Base-by-base conservation (phyloP, 2,329 filamentous ascomycete species). In the Leptographium wingfieldii region DNA sequence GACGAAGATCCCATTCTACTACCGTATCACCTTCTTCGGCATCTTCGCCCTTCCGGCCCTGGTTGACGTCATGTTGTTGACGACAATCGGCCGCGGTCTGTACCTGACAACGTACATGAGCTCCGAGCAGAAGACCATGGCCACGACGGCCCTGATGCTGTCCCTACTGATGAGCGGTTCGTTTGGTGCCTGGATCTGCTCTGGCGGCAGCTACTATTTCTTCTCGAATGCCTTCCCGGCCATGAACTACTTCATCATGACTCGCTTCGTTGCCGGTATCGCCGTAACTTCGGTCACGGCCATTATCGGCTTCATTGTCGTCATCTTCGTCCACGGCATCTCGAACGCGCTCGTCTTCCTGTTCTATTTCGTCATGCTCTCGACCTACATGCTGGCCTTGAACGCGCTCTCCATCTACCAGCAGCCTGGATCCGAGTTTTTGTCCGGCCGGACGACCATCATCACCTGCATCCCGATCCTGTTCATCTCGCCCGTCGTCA, bases 41-140 rank as follows among this genome's bases (percentile, higher is more conserved):
- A 78, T 82, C 22, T 82, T 82, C 63, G 79, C 79, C 3, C 74
- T 82, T 60, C 80, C 80, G 1, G 79, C 79, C 19, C 69, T 83
- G 56, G 74, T 82, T 59, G 80, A 82, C 65, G 80, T 82, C 43
- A 62, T 80, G 19, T 68, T 82, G 16, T 70, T 82, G 16, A 79
- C 78, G 1, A 75, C 78, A 7, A 75, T 76, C 33, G 80, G 79
- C 1, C 76, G 79, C 60, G 80, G 80, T 5, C 69, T 82, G 11
- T 82, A 82, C 64, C 70, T 82, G 6, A 80, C 77, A 53, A 72
- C 74, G 5, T 75, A 71, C 59, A 82, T 82, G 79, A 54, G 54
- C 1, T 64, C 68, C 12, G 68, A 71, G 10, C 72, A 80, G 59
- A 73, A 75, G 59, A 70, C 73, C 56, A 78, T 76, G 66, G 79